phyloP scores from a whole-genome alignment of 495 filamentous ascomycete species.

The Penicillium salamii region DNA sequence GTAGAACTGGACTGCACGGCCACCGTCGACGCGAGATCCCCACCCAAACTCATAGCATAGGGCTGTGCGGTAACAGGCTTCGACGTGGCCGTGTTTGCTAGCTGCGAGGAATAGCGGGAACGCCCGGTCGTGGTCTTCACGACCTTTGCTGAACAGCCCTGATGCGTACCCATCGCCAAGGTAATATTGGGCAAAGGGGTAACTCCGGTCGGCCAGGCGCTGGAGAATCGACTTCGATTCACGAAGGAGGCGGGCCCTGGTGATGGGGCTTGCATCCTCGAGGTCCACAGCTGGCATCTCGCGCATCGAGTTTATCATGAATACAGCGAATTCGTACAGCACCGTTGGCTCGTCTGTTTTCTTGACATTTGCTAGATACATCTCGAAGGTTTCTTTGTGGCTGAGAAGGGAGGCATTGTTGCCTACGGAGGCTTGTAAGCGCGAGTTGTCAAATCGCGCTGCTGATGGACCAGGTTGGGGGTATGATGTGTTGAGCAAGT shows the following conservation, averaged over 20 bases:
- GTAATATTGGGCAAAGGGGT: constrained; percentile 97
- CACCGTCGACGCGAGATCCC: constrained; percentile 83
- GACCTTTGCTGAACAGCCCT: constrained; percentile 89
- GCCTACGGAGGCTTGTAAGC: constrained; percentile 74
- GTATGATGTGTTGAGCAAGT: constrained; percentile 85
- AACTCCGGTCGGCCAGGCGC: constrained; percentile 78
- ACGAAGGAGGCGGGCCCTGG: constrained; percentile 66
- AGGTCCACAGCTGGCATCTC: constrained; percentile 51
- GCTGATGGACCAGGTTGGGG: constrained; percentile 78
- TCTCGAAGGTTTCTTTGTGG: constrained; percentile 87
- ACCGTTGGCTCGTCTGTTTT: constrained; percentile 86
- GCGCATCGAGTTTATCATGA: constrained; percentile 82
- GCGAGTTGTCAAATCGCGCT: constrained; percentile 69
- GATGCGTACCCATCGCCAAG: constrained; percentile 92
- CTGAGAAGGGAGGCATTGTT: constrained; percentile 86
- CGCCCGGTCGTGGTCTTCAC: constrained; percentile 83
- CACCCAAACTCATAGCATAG: constrained; percentile 98
- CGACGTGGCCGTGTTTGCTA: constrained; percentile 95
- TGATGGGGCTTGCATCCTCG: constrained; percentile 41
- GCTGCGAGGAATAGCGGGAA: constrained; percentile 91
- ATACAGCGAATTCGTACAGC: constrained; percentile 93
- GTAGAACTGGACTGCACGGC: constrained; percentile 91
- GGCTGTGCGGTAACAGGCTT: constrained; percentile 90
- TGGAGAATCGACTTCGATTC: constrained; percentile 89
- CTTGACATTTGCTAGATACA: constrained; percentile 95